phyloP scores from a whole-genome alignment of 306 rosid genomes.

The Ammopiptanthus mongolicus region DNA sequence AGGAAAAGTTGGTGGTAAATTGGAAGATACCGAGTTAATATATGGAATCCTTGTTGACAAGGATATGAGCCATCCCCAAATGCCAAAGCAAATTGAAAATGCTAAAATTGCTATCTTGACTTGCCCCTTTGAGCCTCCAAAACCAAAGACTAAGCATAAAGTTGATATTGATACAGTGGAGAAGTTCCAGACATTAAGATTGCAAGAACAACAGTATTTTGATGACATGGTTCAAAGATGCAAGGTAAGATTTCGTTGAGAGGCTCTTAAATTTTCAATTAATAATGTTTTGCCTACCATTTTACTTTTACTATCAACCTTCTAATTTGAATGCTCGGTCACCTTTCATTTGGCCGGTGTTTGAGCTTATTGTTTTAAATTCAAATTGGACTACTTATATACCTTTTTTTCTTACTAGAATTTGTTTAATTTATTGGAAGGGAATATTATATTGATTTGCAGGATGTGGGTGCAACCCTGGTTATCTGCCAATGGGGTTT shows the following conservation, averaged over 20 bases:
- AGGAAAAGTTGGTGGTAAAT: conserved; percentile 95
- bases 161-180: conserved; percentile 96
- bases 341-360: background rate
- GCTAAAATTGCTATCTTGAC: conserved; percentile 95
- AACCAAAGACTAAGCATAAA: conserved; percentile 99
- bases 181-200: conserved; percentile 82
- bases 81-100: conserved; percentile 93
- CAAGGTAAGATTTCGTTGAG: conserved; percentile 51
- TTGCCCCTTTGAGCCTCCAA: conserved; percentile 99
- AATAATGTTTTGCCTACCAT: background rate
- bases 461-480: conserved; percentile 95
- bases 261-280: background rate
- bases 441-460: background rate
- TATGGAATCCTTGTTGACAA: conserved; percentile 91
- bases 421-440: background rate
- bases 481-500: conserved; percentile 99
- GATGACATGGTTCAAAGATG: conserved; percentile 95
- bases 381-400: background rate
- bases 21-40: conserved; percentile 91
- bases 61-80: conserved; percentile 99
- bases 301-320: background rate
- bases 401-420: background rate
- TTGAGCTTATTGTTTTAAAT: background rate
- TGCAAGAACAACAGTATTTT: conserved; percentile 82
- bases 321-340: background rate